These are phyloP conservation scores for Trametes hirsuta DNA, from an alignment of 1,284 basidiomycete species.

Conservation along the genomic window DNA sequence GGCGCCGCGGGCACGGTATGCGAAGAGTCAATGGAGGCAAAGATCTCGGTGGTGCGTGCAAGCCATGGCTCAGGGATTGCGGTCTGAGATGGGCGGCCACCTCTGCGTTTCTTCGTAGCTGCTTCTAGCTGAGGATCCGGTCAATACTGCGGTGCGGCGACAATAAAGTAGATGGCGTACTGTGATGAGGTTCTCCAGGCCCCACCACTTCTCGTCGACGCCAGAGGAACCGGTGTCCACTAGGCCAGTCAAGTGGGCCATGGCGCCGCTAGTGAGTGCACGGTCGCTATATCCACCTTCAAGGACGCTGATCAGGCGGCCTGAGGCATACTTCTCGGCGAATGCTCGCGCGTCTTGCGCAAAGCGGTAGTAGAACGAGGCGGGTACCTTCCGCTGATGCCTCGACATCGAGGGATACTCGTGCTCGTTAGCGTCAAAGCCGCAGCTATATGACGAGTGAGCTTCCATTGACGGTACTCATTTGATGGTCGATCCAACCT, in stretches of 20 bases:
- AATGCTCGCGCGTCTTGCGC: constrained; percentile 74
- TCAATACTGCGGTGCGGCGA: neutral
- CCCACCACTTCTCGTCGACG: constrained; percentile 72
- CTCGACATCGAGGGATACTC: constrained; percentile 93
- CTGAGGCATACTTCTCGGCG: constrained; percentile 67
- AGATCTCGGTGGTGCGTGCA: constrained; percentile 48
- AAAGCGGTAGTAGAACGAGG: constrained; percentile 86
- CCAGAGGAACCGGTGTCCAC: constrained; percentile 39
- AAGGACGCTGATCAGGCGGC: constrained; percentile 84
- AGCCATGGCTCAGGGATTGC: constrained; percentile 55
- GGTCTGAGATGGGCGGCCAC: constrained; percentile 44
- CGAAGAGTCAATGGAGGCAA: constrained; percentile 45
- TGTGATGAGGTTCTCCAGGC: constrained; percentile 59
- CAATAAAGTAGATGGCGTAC: constrained; percentile 41
- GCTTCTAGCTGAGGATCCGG: constrained; percentile 64
- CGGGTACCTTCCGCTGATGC: constrained; percentile 89
- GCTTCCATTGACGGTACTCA: neutral
- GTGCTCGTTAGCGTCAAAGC: constrained; percentile 94
- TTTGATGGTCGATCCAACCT: constrained; percentile 53
- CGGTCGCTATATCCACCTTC: constrained; percentile 96
- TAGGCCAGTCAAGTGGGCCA: constrained; percentile 80
- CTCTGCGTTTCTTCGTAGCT: constrained; percentile 63
- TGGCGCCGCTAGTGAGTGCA: constrained; percentile 79
- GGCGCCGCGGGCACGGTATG: constrained; percentile 30
- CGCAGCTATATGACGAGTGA: constrained; percentile 53